Evolutionary conservation across 2,329 filamentous ascomycete species (phyloP), one percentile per base, ranked within the genome.

Genomic region (Bisporella sp.): DNA sequence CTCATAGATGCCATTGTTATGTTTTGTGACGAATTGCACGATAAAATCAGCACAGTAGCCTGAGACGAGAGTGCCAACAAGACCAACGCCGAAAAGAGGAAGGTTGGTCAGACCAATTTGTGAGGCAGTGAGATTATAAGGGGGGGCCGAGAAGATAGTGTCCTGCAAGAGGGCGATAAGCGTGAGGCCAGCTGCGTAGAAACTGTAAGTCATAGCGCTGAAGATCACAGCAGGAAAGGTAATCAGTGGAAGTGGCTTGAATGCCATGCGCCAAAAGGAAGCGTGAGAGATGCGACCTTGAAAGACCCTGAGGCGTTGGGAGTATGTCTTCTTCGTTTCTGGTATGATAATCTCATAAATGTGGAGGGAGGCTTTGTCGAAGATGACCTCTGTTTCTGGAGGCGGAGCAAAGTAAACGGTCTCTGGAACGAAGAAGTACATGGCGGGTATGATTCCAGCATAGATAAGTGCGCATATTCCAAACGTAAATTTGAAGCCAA

Each of bases 1-100:
- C 58, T 78, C 74, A 60, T 77, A 78, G 46, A 77, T 63, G 12
- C 75, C 75, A 11, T 65, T 66, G 59, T 78, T 78, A 52, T 67
- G 70, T 59, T 70, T 71, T 1, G 74, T 71, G 50, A 75, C 68
- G 61, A 66, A 73, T 46, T 63, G 65, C 40, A 69, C 67, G 2
- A 71, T 51, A 13, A 65, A 66, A 51, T 72, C 71, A 13, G 67
- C 63, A 13, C 64, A 60, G 4, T 60, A 60, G 5, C 68, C 66
- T 0, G 69, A 60, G 39, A 68, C 48, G 5, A 68, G 50, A 6
- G 63, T 63, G 30, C 68, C 69, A 1, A 70, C 54, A 45, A 71
- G 41, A 30, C 54, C 54, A 3, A 59, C 53, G 28, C 41, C 53
- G 35, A 58, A 55, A 29, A 57, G 51, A 4, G 57, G 53, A 6